These are phyloP conservation scores for Pseudotsuga menziesii DNA, from an alignment of 75 land plant genomes.

Conservation along the genomic window DNA sequence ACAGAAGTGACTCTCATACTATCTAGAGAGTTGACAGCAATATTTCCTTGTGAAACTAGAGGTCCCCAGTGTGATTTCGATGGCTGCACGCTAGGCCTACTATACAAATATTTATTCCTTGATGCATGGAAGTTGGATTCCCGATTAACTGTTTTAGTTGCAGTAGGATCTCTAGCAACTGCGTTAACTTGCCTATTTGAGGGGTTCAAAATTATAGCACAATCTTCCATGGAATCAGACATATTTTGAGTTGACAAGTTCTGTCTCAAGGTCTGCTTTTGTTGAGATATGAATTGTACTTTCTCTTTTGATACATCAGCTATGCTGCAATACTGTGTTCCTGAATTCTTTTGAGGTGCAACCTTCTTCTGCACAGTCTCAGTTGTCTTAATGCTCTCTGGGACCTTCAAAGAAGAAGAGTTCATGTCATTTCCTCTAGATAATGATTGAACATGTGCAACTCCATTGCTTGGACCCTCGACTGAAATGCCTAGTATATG, in stretches of 20 bases:
- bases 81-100: not conserved
- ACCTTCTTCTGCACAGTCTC: not conserved
- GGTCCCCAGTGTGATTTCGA: not conserved
- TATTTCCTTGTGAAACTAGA: too few relatives aligned
- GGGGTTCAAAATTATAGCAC: not conserved
- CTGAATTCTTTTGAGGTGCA: not conserved
- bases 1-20: not conserved
- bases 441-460: not conserved
- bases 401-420: not conserved
- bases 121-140: not conserved
- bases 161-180: not conserved
- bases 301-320: constrained; percentile 1
- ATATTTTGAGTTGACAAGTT: not conserved
- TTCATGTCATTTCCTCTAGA: not conserved
- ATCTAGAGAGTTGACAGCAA: not conserved
- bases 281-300: not conserved
- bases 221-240: not conserved
- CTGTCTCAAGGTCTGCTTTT: not conserved
- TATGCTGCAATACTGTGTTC: not conserved
- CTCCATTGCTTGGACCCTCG: not conserved
- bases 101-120: not conserved
- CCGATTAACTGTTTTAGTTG: not conserved
- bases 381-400: not conserved
- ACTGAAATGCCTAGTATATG: not conserved
- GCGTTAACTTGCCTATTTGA: not conserved